These are phyloP conservation scores for Salix dunnii DNA, from an alignment of 345 rosid genomes.

Conservation along the genomic window DNA sequence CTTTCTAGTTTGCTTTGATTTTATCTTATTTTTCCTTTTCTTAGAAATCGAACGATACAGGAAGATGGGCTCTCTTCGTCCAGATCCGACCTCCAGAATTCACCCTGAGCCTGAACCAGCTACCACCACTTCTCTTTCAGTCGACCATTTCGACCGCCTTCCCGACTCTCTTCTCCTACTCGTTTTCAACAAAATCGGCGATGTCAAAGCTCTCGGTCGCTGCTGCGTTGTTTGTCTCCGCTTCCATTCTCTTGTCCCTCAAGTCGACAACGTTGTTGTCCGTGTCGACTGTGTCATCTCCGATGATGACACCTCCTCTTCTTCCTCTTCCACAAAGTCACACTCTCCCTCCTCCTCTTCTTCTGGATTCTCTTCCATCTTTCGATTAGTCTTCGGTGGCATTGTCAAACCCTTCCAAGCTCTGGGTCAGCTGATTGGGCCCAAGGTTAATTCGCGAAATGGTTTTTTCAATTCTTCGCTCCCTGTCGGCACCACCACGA, in stretches of 20 bases:
- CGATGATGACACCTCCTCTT: slow-evolving; percentile 59
- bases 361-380: slow-evolving; percentile 39
- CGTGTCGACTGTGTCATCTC: slow-evolving; percentile 92
- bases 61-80: slow-evolving; percentile 12
- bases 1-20: not conserved
- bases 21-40: not conserved
- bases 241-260: slow-evolving; percentile 68
- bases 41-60: not conserved
- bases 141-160: slow-evolving; percentile 86
- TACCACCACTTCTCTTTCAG: not conserved
- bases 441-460: slow-evolving; percentile 27
- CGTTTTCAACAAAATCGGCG: slow-evolving; percentile 79
- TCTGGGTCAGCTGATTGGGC: slow-evolving; percentile 58
- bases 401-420: slow-evolving; percentile 80
- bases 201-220: slow-evolving; percentile 87
- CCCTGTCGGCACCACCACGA: slow-evolving; percentile 26
- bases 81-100: slow-evolving; percentile 55
- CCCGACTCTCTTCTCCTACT: slow-evolving; percentile 76
- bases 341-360: slow-evolving; percentile 29
- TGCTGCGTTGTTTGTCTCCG: slow-evolving; percentile 84
- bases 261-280: slow-evolving; percentile 81
- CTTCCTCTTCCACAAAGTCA: slow-evolving; percentile 47
- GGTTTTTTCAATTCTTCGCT: slow-evolving; percentile 6
- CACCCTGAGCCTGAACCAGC: slow-evolving; percentile 37
- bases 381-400: slow-evolving; percentile 57